A percentile compares a stretch with the other conserved stretches of the same genome.
These are phyloP conservation scores for Penicillium coprophilum DNA, from an alignment of 495 filamentous ascomycete species.

Conservation along the genomic window DNA sequence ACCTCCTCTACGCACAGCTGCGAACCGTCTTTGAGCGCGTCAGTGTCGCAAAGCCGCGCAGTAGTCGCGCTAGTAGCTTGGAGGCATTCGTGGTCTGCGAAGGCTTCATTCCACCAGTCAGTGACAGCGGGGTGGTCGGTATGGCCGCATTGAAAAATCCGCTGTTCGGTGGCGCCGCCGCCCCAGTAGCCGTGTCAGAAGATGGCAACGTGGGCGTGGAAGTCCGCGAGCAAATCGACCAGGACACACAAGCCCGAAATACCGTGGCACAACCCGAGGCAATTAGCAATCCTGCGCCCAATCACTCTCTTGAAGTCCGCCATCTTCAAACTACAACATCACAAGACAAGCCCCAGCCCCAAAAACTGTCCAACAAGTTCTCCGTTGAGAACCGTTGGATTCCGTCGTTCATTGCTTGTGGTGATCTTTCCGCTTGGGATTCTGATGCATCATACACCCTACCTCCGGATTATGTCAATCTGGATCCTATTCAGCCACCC, in stretches of 20 bases:
- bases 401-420: constrained; percentile 91
- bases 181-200: constrained; percentile 34
- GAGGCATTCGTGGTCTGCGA: constrained; percentile 97
- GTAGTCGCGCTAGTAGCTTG: constrained; percentile 87
- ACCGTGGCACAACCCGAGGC: constrained; percentile 3
- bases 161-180: constrained; percentile 46
- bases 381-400: constrained; percentile 67
- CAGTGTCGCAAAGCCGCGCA: constrained; percentile 87
- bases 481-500: constrained; percentile 94
- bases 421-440: constrained; percentile 91
- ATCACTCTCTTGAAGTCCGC: constrained; percentile 26
- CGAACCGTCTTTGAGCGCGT: constrained; percentile 87
- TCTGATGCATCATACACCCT: constrained; percentile 90
- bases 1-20: constrained; percentile 87
- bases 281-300: constrained; percentile 2
- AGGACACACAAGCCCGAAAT: constrained; percentile 35
- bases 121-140: constrained; percentile 32
- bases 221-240: constrained; percentile 51
- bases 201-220: constrained; percentile 65
- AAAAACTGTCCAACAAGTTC: constrained; percentile 34
- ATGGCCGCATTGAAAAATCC: constrained; percentile 47
- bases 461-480: constrained; percentile 70
- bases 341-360: constrained; percentile 22
- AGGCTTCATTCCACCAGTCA: constrained; percentile 64
- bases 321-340: constrained; percentile 32